Base-by-base conservation (phyloP, 1,284 basidiomycete genomes). In the Mrakiaceae sp. region DNA sequence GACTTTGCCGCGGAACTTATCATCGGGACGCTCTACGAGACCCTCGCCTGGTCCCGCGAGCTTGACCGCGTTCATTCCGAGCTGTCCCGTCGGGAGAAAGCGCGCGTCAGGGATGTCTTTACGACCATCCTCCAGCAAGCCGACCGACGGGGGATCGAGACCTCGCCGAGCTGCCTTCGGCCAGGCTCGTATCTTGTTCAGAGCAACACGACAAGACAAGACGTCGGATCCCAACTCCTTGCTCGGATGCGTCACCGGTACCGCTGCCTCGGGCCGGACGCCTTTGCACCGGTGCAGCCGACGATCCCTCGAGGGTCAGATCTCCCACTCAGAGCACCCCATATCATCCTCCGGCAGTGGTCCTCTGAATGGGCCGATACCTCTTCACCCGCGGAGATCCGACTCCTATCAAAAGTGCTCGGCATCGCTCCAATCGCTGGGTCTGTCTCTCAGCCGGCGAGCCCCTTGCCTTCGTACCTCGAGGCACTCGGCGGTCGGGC, bases 101-200 rank as follows among this genome's bases (percentile, higher is more conserved):
- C 69, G 42, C 63, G 63, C 0, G 68, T 70, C 14, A 71, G 70
- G 0, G 58, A 67, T 5, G 66, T 67, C 3, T 56, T 70, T 7
- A 64, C 68, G 2, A 59, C 63, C 46, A 61, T 68, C n/a, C 51
- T 60, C 3, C 48, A 67, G 60, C 59, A 47, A 27, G 27, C 60
- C 56, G 14, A 58, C 48, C 12, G 27, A 56, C 27, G 44, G 49
- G 46, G 58, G 53, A 50, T 57, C 55, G 8, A 52, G 44, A 56
- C 74, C 73, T 2, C 72, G 75, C 43, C 73, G 72, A 16, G 72
- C 2, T 61, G 60, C 16, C 60, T 61, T n/a, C 60, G 50, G 39
- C 60, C 60, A 11, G 60, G 47, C 6, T 61, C 60, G 39, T 53
- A n/a, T 43, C 60, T 61, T 44, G 60, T 61, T 11, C 60, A 61